These are phyloP conservation scores for Coccomyxa sp. DNA, from an alignment of 139 green algal genomes.

Conservation along the genomic window DNA sequence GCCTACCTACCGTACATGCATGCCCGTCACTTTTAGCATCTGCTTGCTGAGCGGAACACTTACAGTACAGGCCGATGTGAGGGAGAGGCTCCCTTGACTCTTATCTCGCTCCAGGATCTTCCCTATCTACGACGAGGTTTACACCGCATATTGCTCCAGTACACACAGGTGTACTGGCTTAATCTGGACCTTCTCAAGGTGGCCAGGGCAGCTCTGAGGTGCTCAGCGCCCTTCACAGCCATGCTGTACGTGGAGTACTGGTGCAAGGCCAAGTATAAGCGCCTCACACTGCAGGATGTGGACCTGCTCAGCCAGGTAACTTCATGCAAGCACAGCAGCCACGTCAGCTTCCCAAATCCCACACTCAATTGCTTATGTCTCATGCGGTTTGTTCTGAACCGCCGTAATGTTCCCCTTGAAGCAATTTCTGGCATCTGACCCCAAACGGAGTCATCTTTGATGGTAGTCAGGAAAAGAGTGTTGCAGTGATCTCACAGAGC, in stretches of 20 bases:
- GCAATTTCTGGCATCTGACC: no score
- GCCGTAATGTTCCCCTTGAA: background rate
- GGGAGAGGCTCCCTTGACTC: no score
- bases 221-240: constrained; percentile 58
- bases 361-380: background rate
- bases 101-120: no score
- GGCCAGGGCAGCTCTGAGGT: constrained; percentile 49
- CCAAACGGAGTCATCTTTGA: no score
- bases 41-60: no score
- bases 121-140: no score
- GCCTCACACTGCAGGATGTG: constrained; percentile 12
- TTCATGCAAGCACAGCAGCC: background rate
- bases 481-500: no score
- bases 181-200: constrained; percentile 66
- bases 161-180: constrained; percentile 68
- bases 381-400: background rate
- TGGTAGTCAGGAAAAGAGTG: background rate
- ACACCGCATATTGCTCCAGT: constrained; percentile 14
- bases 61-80: no score
- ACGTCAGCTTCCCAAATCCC: background rate
- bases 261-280: constrained; percentile 47
- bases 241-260: constrained; percentile 76
- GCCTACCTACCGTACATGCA: no score
- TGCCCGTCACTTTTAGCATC: no score
- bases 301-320: background rate